Percentiles rank a stretch among this genome's conserved stretches.
Conservation (phyloP, 805 yeast genomes). For the Candida golubevii region DNA sequence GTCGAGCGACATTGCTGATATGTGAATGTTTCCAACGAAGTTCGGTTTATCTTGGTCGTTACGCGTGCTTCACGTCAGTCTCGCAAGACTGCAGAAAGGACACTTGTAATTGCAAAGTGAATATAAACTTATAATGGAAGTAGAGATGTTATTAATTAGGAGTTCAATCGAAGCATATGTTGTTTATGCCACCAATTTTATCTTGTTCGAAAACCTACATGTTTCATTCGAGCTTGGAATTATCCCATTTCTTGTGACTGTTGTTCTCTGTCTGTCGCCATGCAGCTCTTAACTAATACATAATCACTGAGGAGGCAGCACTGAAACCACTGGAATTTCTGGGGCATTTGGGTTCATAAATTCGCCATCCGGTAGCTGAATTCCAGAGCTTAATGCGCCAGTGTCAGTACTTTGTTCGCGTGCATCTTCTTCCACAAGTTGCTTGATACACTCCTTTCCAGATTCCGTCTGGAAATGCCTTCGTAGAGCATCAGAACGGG, state of each 20-base stretch:
- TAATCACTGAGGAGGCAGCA: conserved; percentile 32
- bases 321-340: conserved; percentile 32
- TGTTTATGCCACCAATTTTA: too few species aligned
- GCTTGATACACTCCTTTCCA: conserved; percentile 40
- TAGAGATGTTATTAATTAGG: too few species aligned
- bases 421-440: conserved; percentile 40
- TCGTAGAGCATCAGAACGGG: conserved; percentile 43
- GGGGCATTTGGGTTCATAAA: conserved; percentile 13
- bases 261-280: neutral
- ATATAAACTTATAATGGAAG: too few species aligned
- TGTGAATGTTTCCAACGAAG: too few species aligned
- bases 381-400: conserved; percentile 11
- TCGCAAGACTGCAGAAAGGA: too few species aligned
- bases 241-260: too few species aligned
- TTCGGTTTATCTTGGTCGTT: too few species aligned
- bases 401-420: conserved; percentile 18
- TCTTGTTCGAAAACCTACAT: too few species aligned
- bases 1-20: conserved; percentile 19
- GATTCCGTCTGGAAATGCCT: conserved; percentile 45
- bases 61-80: too few species aligned
- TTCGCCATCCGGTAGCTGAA: conserved; percentile 19
- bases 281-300: neutral
- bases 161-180: too few species aligned
- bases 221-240: too few species aligned
- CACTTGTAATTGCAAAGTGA: too few species aligned